Evolutionary conservation across 169 alveolate genomes (phyloP).

Genomic region (Plasmodium relictum): DNA sequence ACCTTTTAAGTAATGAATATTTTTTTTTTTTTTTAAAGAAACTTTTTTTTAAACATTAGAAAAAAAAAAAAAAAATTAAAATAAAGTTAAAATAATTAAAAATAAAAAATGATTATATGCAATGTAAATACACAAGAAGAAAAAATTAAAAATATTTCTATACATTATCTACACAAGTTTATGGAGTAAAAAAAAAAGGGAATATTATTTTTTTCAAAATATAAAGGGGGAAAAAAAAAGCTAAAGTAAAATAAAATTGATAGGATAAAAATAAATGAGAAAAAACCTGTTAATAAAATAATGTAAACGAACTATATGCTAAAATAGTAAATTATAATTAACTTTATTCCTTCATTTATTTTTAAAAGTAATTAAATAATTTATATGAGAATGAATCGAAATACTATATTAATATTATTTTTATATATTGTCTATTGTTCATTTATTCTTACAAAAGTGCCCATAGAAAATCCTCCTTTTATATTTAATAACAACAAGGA

Average conservation of each 20-base stretch:
- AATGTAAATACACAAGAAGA: constrained; percentile 4
- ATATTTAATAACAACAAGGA: constrained; percentile 27
- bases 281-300: constrained; percentile 24
- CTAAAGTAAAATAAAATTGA: not conserved
- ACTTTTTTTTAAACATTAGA: not conserved
- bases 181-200: not conserved
- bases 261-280: constrained; percentile 8
- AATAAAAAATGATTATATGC: not conserved
- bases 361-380: not conserved
- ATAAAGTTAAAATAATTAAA: not conserved
- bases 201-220: not conserved
- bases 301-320: too few relatives aligned
- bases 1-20: too few relatives aligned
- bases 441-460: constrained; percentile 12
- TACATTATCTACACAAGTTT: not conserved
- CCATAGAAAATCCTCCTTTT: constrained; percentile 67
- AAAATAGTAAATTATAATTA: not conserved
- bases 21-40: not conserved
- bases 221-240: constrained; percentile 1
- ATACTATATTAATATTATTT: constrained; percentile 1
- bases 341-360: constrained; percentile 10
- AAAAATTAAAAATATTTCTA: not conserved
- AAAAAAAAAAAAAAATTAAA: not conserved
- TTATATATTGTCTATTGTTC: constrained; percentile 3
- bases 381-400: constrained; percentile 18